Conservation (phyloP, 495 filamentous ascomycete genomes). For the Talaromyces borbonicus region DNA sequence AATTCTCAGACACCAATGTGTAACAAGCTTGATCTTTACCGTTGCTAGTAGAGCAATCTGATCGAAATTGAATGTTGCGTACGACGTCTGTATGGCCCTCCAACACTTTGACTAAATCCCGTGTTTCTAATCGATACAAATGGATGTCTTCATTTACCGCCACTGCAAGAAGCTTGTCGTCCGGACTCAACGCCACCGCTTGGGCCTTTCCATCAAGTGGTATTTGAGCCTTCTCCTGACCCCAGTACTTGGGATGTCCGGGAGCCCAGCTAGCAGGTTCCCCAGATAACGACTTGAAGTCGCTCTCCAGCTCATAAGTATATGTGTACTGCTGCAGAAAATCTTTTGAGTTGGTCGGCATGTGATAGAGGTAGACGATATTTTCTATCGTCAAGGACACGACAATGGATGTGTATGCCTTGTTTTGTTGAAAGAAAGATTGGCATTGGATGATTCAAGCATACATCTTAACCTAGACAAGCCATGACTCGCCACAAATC, state of each 20-base stretch:
- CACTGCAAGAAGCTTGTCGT: background rate
- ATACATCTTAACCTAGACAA: too few species aligned
- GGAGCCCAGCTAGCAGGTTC: background rate
- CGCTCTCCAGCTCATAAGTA: background rate
- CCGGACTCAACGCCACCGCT: background rate
- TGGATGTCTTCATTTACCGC: background rate
- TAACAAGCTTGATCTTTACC: background rate
- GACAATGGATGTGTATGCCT: too few species aligned
- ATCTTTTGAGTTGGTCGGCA: too few species aligned
- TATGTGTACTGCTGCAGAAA: background rate
- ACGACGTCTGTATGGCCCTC: background rate
- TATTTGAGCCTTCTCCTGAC: background rate
- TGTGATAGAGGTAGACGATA: too few species aligned
- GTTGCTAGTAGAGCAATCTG: background rate
- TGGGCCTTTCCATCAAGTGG: background rate
- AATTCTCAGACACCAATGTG: background rate
- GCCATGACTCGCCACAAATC: too few species aligned
- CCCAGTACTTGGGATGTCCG: background rate
- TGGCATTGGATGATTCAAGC: too few species aligned
- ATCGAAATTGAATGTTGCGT: background rate
- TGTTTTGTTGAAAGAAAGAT: too few species aligned
- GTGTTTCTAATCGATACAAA: background rate
- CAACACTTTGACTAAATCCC: background rate
- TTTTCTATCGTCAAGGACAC: too few species aligned
- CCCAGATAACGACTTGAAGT: background rate